phyloP scores from a whole-genome alignment of 1,284 basidiomycete species.

The Cryptococcus jaspeensis region DNA sequence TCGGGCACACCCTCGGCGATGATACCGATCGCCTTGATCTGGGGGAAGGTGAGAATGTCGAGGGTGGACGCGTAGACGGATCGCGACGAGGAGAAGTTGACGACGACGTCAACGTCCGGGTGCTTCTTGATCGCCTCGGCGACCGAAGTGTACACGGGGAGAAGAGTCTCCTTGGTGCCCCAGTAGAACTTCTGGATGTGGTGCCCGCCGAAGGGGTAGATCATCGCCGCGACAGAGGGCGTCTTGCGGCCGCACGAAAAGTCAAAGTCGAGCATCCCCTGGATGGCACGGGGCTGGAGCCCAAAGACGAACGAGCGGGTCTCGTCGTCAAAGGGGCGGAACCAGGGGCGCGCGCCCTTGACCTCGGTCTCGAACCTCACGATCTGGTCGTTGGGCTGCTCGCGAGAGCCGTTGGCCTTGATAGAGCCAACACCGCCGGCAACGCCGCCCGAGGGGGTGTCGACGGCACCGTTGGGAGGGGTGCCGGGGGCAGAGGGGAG shows the following conservation, averaged over 20 bases:
- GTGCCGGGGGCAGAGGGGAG: conserved; percentile 30
- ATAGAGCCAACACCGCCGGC: conserved; percentile 65
- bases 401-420: conserved; percentile 74
- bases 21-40: conserved; percentile 82
- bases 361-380: conserved; percentile 67
- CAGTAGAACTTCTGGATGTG: conserved; percentile 99
- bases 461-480: conserved; percentile 29
- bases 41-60: conserved; percentile 74
- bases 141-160: conserved; percentile 94
- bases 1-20: conserved; percentile 99
- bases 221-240: conserved; percentile 98
- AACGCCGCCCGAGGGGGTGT: conserved; percentile 20
- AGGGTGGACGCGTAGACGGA: conserved; percentile 93
- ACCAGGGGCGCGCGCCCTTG: conserved; percentile 64
- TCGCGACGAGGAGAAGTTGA: conserved; percentile 96
- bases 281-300: conserved; percentile 97
- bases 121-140: conserved; percentile 93
- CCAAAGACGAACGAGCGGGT: conserved; percentile 97
- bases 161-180: conserved; percentile 98
- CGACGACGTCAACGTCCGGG: conserved; percentile 93
- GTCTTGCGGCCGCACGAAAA: conserved; percentile 90
- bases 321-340: conserved; percentile 83
- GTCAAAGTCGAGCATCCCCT: conserved; percentile 99
- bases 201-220: conserved; percentile 99
- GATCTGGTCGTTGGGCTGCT: conserved; percentile 83